Conservation (phyloP, 192 early-diverging fungal genomes). For the Helicostylum pulchrum region DNA sequence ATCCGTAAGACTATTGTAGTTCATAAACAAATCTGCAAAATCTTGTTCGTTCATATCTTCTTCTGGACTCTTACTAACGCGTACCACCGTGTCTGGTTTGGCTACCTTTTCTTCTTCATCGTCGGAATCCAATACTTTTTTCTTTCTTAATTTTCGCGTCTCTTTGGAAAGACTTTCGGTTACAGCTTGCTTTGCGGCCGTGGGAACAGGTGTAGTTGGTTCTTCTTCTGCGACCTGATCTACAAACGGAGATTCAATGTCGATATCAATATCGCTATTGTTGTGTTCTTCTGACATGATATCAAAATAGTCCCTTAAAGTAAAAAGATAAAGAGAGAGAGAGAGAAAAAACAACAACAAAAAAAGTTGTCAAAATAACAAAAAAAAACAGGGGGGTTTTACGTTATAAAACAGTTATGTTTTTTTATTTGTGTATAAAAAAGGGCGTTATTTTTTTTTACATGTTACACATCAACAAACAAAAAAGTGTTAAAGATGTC, state of each 20-base stretch:
- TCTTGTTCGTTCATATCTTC: neutral
- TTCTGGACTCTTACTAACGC: too few species aligned
- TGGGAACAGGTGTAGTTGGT: neutral
- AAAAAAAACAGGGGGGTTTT: neutral
- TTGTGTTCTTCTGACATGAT: neutral
- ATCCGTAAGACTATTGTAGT: neutral
- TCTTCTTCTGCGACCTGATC: slow-evolving; percentile 8
- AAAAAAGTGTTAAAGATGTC: slow-evolving; percentile 46
- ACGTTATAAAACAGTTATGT: too few species aligned
- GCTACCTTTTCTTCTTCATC: slow-evolving; percentile 4
- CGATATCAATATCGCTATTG: slow-evolving; percentile 9
- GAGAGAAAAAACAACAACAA: neutral
- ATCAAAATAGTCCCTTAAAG: too few species aligned
- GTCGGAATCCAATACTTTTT: slow-evolving; percentile 10
- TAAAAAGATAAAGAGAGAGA: neutral
- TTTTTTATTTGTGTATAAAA: neutral
- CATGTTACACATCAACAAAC: too few species aligned
- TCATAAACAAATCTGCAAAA: neutral
- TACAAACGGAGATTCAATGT: slow-evolving; percentile 4
- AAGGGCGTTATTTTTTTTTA: too few species aligned
- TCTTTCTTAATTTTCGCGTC: slow-evolving; percentile 31
- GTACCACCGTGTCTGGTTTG: too few species aligned
- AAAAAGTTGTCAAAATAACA: neutral
- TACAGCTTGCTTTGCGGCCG: too few species aligned
- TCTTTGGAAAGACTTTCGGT: slow-evolving; percentile 18